phyloP scores from a whole-genome alignment of 2,329 filamentous ascomycete species.

The Coniochaeta pulveracea region DNA sequence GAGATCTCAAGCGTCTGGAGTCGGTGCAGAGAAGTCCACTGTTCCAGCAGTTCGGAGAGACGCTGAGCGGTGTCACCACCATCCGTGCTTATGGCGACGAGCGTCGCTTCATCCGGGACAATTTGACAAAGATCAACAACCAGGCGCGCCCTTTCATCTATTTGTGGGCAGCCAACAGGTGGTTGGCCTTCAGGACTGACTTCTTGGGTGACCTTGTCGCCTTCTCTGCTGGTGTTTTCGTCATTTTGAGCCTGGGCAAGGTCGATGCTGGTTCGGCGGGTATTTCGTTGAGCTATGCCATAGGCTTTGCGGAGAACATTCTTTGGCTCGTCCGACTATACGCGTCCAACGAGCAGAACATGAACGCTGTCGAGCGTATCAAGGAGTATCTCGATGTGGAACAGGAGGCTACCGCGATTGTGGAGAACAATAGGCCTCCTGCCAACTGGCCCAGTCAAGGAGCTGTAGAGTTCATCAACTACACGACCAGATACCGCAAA shows the following conservation, averaged over 20 bases:
- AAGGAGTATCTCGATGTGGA: slow-evolving; percentile 96
- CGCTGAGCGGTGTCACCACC: slow-evolving; percentile 85
- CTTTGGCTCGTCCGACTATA: slow-evolving; percentile 94
- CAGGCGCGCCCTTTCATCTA: slow-evolving; percentile 93
- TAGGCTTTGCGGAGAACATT: slow-evolving; percentile 94
- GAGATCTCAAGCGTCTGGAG: slow-evolving; percentile 89
- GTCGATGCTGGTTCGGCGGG: slow-evolving; percentile 89
- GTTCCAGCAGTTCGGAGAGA: slow-evolving; percentile 97
- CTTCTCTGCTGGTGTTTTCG: slow-evolving; percentile 88
- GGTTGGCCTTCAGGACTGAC: slow-evolving; percentile 89
- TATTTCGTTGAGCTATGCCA: slow-evolving; percentile 88
- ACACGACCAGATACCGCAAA: slow-evolving; percentile 78
- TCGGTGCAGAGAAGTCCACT: slow-evolving; percentile 88
- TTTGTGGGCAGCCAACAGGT: slow-evolving; percentile 92
- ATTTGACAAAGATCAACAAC: slow-evolving; percentile 75
- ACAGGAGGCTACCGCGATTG: slow-evolving; percentile 72
- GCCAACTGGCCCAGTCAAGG: slow-evolving; percentile 78
- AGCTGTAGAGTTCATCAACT: slow-evolving; percentile 75
- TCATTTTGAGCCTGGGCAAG: slow-evolving; percentile 69
- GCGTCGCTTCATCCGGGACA: slow-evolving; percentile 85
- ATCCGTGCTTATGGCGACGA: slow-evolving; percentile 96
- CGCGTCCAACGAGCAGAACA: slow-evolving; percentile 93
- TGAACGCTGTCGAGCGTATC: slow-evolving; percentile 97
- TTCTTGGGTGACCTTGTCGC: slow-evolving; percentile 81
- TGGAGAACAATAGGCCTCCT: slow-evolving; percentile 68